Base-by-base conservation (phyloP, 1,284 basidiomycete genomes). In the Ustilago loliicola region DNA sequence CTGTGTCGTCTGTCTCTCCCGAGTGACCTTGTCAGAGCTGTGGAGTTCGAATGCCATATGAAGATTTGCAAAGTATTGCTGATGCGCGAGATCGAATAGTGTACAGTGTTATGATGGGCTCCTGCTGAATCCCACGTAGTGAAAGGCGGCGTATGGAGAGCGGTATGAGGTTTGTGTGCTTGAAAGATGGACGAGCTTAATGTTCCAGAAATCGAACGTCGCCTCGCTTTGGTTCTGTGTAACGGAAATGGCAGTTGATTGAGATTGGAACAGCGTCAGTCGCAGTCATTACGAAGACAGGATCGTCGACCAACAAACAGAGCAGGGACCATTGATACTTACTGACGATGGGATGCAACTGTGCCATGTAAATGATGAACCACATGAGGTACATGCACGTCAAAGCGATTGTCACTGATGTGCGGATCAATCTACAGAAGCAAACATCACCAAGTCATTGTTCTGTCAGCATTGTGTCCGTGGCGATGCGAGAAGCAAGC, bases 361-460 rank as follows among this genome's bases (percentile, higher is more conserved):
- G 85, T 6, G 85, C 84, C 73, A 86, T 73, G 77, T 85, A 86
- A 53, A 85, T 80, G 76, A 85, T 83, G 72, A 77, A 76, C 85
- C 85, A 86, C 85, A 86, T 86, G 30, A 84, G 72, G 62, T 83
- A 85, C 80, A 83, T 85, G 80, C 85, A 86, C 9, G 82, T 76
- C 47, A 86, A 57, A 1, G 83, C 80, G 23, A 85, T 67, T 17
- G 73, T 21, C 4, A 79, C 79, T n/a, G 80, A 79, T 34, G 80
- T 74, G n/a, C 85, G 80, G 53, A 85, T 80, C 15, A 86, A 67
- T 9, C 84, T 86, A 77, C 38, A 6, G 17, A 15, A 11, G 27
- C 30, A 9, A 34, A 25, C 15, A 29, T 32, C 8, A 30, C 3
- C 10, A 25, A 11, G 34, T 21, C 7, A 25, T 21, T n/a, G 21